Evolutionary conservation across 2,329 filamentous ascomycete species (phyloP), one percentile per base, ranked within the genome.

Genomic region (Pseudopithomyces maydicus): DNA sequence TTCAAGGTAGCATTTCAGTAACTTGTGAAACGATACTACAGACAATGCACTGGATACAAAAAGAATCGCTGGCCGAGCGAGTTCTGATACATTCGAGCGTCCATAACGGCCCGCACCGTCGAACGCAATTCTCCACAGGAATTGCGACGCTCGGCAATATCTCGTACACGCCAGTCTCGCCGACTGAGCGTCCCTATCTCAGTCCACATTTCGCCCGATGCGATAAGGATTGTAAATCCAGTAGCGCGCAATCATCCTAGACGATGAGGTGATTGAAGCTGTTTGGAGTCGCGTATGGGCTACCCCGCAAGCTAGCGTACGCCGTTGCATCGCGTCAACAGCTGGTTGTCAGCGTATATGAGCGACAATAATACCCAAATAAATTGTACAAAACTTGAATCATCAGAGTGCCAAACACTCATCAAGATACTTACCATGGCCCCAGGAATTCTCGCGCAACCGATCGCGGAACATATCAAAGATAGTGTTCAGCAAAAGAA

Each of bases 401-500:
- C 11, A 14, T 3, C 35, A 36, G 15, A 36, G 35, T 36, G 35
- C 14, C 5, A 14, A n/a, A 5, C 15, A 14, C 35, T 20, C 19
- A 20, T 20, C 3, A 20, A 12, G 19, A 46, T 22, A 32, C 12
- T 22, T 22, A 76, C 19, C 52, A 85, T 85, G 82, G 81, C 82
- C 47, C 86, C 86, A 23, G 45, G 45, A 36, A 19, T 48, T 8
- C 81, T 82, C 64, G 81, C 87, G 38, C 88, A 90, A 62, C 68
- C 71, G 17, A 66, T 72, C 33, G 58, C 48, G 54, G 76, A 85
- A 5, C 77, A 80, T 35, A 90, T 91, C 58, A 82, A 82, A 38
- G 89, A 91, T 68, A 83, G 86, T 14, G 84, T 82, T 6, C 75
- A 83, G 57, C 88, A 84, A 0, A 81, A 76, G 59, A 91, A 90